Base-by-base conservation (phyloP, 1,284 basidiomycete genomes). In the Phylloporus gajari region DNA sequence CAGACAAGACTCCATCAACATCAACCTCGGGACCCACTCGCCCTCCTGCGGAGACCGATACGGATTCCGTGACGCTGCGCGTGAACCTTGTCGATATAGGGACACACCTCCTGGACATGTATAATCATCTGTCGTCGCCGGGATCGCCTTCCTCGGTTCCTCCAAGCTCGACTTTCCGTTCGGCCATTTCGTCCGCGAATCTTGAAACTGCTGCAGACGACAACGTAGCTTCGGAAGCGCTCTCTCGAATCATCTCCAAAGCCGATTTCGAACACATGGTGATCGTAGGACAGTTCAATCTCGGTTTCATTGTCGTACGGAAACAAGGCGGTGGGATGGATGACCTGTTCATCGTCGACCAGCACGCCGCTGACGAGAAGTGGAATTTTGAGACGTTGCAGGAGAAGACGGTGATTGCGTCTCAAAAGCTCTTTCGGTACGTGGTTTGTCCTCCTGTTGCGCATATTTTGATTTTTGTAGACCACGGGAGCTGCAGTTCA, bases 371-470 rank as follows among this genome's bases (percentile, higher is more conserved):
- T 23, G 97, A 99, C 83, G 98, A 99, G 84, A 99, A 99, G 86
- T 99, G 94, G 85, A 99, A 99, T 80, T 99, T 99, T 81, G 97
- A 99, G 86, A 94, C 90, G 5, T 84, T 99, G 72, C 97, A 98
- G 83, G 88, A 89, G 72, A 95, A 93, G 38, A 98, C 97, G 6
- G 90, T 88, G 70, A 97, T 99, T 70, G 90, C 94, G 75, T 95
- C 94, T 6, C 97, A 99, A 80, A 90, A 87, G 72, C 91, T 97
- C 78, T 91, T 97, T 78, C 88, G 87, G 94, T 96, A 74, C 72
- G 91, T 27, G n/a, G 58, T 30, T 32, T n/a, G 40, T 5, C 30
- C 4, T 27, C 5, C n/a, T 35, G 40, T 12, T 8, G 7, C 35
- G 8, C 15, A 62, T 25, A 25, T 60, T 13, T 12, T 60, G 46